Evolutionary conservation across 2,329 filamentous ascomycete genomes (phyloP).

Genomic region (Fusarium sp.): DNA sequence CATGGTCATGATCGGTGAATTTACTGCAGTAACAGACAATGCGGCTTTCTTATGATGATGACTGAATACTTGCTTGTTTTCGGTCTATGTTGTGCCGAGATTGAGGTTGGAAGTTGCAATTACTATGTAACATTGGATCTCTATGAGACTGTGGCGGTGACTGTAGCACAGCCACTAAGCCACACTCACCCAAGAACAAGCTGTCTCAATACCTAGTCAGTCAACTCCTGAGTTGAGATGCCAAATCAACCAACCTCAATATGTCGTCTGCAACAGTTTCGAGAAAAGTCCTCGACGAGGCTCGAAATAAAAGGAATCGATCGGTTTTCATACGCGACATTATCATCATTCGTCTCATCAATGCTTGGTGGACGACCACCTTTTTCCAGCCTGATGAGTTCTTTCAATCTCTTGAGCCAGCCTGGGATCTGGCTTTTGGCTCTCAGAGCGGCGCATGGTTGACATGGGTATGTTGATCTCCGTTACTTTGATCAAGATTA

Average conservation of each 20-base stretch:
- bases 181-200: slow-evolving; percentile 11
- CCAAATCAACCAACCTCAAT: background rate
- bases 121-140: background rate
- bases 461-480: slow-evolving; percentile 79
- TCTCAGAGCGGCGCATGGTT: slow-evolving; percentile 83
- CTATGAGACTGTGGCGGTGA: background rate
- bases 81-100: background rate
- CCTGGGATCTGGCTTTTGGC: slow-evolving; percentile 90
- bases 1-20: background rate
- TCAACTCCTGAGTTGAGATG: background rate
- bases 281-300: slow-evolving; percentile 26
- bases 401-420: slow-evolving; percentile 94
- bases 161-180: background rate
- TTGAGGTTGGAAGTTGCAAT: background rate
- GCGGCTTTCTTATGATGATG: background rate
- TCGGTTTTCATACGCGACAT: slow-evolving; percentile 52
- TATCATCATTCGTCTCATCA: slow-evolving; percentile 79
- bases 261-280: slow-evolving; percentile 30
- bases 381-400: slow-evolving; percentile 99
- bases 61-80: background rate
- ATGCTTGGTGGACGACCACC: slow-evolving; percentile 81
- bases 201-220: slow-evolving; percentile 5
- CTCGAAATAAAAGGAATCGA: slow-evolving; percentile 38
- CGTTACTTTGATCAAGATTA: background rate
- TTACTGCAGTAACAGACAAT: background rate